Base-by-base conservation (phyloP, 495 filamentous ascomycete species). In the Amorphotheca resinae region DNA sequence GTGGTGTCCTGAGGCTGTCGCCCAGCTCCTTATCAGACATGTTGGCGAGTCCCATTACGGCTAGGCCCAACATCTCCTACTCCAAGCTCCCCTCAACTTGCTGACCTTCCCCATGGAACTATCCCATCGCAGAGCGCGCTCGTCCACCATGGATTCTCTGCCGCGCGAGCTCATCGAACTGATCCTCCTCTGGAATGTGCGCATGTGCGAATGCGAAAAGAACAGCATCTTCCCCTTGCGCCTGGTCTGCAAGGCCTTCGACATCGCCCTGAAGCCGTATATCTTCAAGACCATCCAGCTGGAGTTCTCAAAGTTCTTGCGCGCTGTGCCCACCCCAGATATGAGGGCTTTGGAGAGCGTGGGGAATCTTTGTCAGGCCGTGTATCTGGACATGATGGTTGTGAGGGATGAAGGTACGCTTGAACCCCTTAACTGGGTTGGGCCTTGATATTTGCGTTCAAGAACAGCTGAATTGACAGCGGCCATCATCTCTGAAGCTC, bases 341-440 rank as follows among this genome's bases (percentile, higher is more conserved):
- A 4, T 44, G 3, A 35, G 18, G 30, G 25, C 22, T 1, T 20
- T 56, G 15, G 30, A 11, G 9, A 18, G 25, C 2, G 31, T 50
- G 6, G 44, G 53, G 9, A 20, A 25, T 3, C 18, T 43, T 3
- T 57, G 51, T 44, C 38, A 52, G 25, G 44, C 54, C 9, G 25
- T 57, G 6, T 54, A 49, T 34, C 30, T 50, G 25, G 54, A 57
- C 35, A 49, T 57, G 52, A 49, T 54, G 51, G 41, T 57, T 32
- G 44, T 57, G 3, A 35, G 52, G 22, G 54, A 57, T 43, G 51
- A 57, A 46, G 51, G 54, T 54, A 49, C 2, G 54, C 25, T 16
- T 22, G 32, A n/a, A n/a, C n/a, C n/a, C n/a, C n/a, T n/a, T n/a
- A n/a, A n/a, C n/a, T n/a, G n/a, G n/a, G n/a, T n/a, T n/a, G 9